These are phyloP conservation scores for Phytophthora pseudosyringae DNA, from an alignment of 352 stramenopile species.

Conservation along the genomic window DNA sequence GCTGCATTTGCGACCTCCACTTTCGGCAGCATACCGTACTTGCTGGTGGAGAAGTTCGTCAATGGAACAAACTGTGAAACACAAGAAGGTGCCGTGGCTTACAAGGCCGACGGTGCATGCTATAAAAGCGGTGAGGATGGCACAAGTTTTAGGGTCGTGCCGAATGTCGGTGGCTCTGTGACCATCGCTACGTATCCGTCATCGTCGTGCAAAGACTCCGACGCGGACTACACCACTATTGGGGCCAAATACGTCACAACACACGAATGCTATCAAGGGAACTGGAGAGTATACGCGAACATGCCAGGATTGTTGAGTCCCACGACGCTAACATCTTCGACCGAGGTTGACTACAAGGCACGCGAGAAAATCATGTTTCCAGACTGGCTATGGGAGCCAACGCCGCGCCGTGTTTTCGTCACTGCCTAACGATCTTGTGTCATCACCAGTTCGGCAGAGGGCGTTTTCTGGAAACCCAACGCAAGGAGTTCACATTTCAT, in stretches of 20 bases:
- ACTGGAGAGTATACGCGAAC: conserved; percentile 9
- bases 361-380: conserved; percentile 24
- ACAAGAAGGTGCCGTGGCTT: conserved; percentile 1
- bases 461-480: too few species aligned
- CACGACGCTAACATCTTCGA: not conserved
- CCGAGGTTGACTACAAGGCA: conserved; percentile 3
- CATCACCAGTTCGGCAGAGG: too few species aligned
- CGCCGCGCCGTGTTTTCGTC: conserved; percentile 10
- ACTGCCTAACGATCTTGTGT: not conserved
- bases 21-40: conserved; percentile 2
- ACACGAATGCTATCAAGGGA: conserved; percentile 9
- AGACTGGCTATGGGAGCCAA: conserved; percentile 18
- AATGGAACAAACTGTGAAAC: conserved; percentile 6
- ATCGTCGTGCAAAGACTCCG: conserved; percentile 6
- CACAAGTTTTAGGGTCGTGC: conserved; percentile 11
- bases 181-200: conserved; percentile 16
- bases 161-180: conserved; percentile 6
- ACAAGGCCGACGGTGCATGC: conserved; percentile 13
- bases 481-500: too few species aligned
- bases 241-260: conserved; percentile 25
- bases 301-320: conserved; percentile 1
- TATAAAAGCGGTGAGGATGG: not conserved
- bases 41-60: conserved; percentile 7
- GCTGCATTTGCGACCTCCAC: conserved; percentile 2
- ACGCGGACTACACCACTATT: conserved; percentile 7